These are phyloP conservation scores for Amanita rimosa DNA, from an alignment of 768 basidiomycete species.

Conservation along the genomic window DNA sequence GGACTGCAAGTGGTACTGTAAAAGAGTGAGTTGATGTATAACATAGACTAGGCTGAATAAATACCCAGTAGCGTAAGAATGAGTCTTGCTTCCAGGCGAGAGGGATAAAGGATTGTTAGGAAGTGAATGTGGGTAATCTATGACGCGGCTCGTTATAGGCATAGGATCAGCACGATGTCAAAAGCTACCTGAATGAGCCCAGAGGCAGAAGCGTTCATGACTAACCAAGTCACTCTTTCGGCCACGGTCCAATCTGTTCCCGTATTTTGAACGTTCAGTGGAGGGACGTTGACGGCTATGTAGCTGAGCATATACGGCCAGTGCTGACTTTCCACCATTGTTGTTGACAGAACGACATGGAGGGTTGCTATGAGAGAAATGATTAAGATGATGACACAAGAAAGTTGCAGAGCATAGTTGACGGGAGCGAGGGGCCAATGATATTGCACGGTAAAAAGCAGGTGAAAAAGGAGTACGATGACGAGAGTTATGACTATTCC, in stretches of 20 bases:
- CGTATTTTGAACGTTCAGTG: constrained; percentile 21
- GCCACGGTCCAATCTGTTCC: constrained; percentile 44
- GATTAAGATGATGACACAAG: constrained; percentile 72
- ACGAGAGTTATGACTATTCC: constrained; percentile 82
- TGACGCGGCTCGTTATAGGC: background rate
- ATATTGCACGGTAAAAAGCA: constrained; percentile 91
- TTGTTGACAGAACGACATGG: constrained; percentile 55
- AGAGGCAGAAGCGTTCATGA: constrained; percentile 80
- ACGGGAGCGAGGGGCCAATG: constrained; percentile 90
- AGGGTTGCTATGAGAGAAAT: constrained; percentile 70
- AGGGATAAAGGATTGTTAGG: constrained; percentile 89
- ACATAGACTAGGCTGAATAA: background rate
- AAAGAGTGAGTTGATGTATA: background rate
- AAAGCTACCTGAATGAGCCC: constrained; percentile 70
- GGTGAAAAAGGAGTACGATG: constrained; percentile 78
- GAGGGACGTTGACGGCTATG: constrained; percentile 71
- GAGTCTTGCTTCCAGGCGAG: constrained; percentile 74
- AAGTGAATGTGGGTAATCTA: constrained; percentile 98
- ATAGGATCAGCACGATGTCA: background rate
- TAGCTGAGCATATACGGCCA: constrained; percentile 99
- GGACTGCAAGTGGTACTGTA: constrained; percentile 72
- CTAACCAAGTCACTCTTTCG: constrained; percentile 68
- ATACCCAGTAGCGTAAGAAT: constrained; percentile 76
- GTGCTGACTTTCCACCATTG: constrained; percentile 47
- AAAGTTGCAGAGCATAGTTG: constrained; percentile 86